Base-by-base conservation (phyloP, 192 early-diverging fungal genomes). In the Phlyctochytrium bullatum region DNA sequence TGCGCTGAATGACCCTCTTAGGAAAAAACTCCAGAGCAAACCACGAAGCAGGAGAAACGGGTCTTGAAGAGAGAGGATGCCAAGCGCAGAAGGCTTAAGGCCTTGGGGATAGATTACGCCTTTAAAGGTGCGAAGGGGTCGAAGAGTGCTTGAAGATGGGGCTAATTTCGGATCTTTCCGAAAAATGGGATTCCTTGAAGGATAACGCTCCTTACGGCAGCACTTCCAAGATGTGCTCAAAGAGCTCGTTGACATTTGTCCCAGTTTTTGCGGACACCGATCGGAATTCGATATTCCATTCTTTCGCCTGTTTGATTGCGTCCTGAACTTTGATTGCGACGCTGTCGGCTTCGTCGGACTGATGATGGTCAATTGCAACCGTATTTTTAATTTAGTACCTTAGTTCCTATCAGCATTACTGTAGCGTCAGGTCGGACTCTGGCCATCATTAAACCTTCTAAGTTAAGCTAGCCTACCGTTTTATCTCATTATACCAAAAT, bases 401-500 rank as follows among this genome's bases (percentile, higher is more conserved):
- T 1, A 34, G 61, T n/a, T 62, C 30, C 20, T n/a, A 47, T 20
- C 40, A 47, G 20, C 6, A 47, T 20, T 14, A 47, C 40, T 14
- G 20, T 47, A 20, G 40, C 40, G 20, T 20, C 20, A 47, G 40
- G 40, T 47, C 10, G 10, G 6, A 47, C 6, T 47, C 40, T 47
- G 20, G 40, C 6, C 10, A 20, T 6, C 20, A 47, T 47, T 14
- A 47, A 20, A 47, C 40, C 6, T 47, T 14, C 20, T 20, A 47
- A 47, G 40, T 47, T 47, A 47, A 47, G 40, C 20, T 47, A 14
- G 20, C 10, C 20, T 20, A 47, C 40, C 81, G 25, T 62, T 78
- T 85, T 60, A 78, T 64, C 64, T 85, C 83, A 61, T 85, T 85
- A 59, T 80, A 85, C 83, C 83, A 85, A 52, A 76, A 85, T 25